Evolutionary conservation across 805 yeast species (phyloP), one percentile per base, ranked within the genome.

Genomic region (Tetrapisispora iriomotensis): DNA sequence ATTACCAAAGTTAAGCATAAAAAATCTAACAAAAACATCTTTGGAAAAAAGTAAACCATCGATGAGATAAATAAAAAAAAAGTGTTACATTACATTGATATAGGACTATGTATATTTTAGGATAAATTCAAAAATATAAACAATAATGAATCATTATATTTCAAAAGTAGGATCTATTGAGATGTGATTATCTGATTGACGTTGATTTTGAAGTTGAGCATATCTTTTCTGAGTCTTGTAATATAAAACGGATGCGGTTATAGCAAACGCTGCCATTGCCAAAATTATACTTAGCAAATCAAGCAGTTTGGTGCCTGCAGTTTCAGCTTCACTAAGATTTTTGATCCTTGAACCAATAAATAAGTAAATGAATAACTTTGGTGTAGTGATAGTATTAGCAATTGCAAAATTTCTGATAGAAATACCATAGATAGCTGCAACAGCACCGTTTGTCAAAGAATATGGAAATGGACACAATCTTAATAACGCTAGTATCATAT

Each of bases 391-490:
- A 0, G 76, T 46, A 19, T 87, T 79, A 1, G 96, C 95, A 24
- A 79, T 53, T 2, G 78, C 64, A 57, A 82, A 90, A 20, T 77
- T 75, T 30, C 60, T 44, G 2, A 78, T 62, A 0, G 79, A 67
- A 10, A 90, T 69, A 14, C 84, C 82, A 0, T 94, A 95, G 12
- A 90, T 74, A 2, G 94, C 80, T 8, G 95, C 92, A 47, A 92
- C 68, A 0, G 95, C 96, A 4, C 96, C 96, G 53, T 90, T 90
- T 0, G 92, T 80, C 24, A 90, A 65, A 2, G 96, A 86, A 56
- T 87, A 92, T 0, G 97, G 97, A 51, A 90, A 71, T 0, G 98
- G 98, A 49, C 96, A 86, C 41, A 90, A 60, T 40, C 96, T 68
- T 22, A 90, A 71, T 54, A 90, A 66, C 38, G 82, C 73, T 38